Base-by-base conservation (phyloP, 345 rosid genomes). In the Eucalyptus urophylla region DNA sequence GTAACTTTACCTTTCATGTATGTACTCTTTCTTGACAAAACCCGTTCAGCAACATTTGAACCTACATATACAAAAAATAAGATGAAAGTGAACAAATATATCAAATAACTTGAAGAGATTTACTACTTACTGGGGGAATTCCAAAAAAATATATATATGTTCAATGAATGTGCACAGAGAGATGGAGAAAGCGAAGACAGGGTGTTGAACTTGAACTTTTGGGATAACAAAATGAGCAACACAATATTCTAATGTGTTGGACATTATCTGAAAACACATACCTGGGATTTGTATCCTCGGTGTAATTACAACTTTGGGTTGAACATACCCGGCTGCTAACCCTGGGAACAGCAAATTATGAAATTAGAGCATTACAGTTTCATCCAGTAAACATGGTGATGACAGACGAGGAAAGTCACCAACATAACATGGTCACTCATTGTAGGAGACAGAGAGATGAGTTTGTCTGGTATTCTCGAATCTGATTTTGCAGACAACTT, bases 21-120 rank as follows among this genome's bases (percentile, higher is more conserved):
- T 45, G 87, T 89, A 67, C 89, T 87, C 11, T 87, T 43, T 80
- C 90, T 87, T 51, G 25, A 45, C 43, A 87, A 91, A 80, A 54
- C 89, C 56, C 90, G 22, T 31, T 76, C 90, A 76, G 83, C 45
- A 37, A 86, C 88, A 62, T 51, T 89, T 56, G 87, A 72, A 89
- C 91, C 96, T 95, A 87, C 76, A 51, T 89, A 80, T 45, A 90
- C 72, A 87, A 25, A 62, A 67, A 67, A 60, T 14, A 44, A 87
- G 31, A 29, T 11, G 15, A 29, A 72, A 72, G 81, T 33, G 81
- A 8, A 72, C 22, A 72, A 5, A 33, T 72, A 72, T 72, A 72
- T 33, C 33, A 21, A 86, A 86, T 51, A 51, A 53, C 43, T 86
- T 8, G 29, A n/a, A 40, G 65, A 16, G 60, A 86, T 53, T 49